Base-by-base conservation (phyloP, 495 filamentous ascomycete species). In the Xylaria castorea region DNA sequence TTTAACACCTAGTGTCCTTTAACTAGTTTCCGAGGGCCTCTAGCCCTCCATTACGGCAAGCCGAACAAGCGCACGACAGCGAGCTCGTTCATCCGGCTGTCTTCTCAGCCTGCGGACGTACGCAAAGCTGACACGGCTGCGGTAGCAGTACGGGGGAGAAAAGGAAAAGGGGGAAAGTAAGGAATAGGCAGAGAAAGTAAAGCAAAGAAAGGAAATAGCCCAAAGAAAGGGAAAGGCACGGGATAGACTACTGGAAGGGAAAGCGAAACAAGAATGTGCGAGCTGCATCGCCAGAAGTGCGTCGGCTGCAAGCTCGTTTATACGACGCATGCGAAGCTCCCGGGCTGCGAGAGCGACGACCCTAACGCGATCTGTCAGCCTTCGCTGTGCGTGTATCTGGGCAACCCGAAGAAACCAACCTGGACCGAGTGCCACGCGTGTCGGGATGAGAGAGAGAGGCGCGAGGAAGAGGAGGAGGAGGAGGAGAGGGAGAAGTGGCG, bases 221-320 rank as follows among this genome's bases (percentile, higher is more conserved):
- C 48, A 32, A 42, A 40, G 32, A 0, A 27, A 30, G 8, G 38
- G 11, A 6, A 27, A 61, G 9, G 12, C n/a, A 53, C 36, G 25
- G 5, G 34, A 65, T 16, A 46, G 4, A 12, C 46, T 36, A 46
- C 51, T 5, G 4, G 4, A 36, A 60, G 57, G 11, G 30, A 18
- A 60, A 36, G 30, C 32, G 55, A 16, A 36, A 60, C 22, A 25
- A 63, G 12, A 0, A 77, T 77, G 76, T 78, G 76, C 62, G 76
- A 80, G 38, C 58, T 78, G 30, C 73, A 80, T 30, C 48, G 61
- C 46, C 70, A 70, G 42, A 73, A 71, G 38, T 80, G 76, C 60
- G 22, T 61, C 32, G 55, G 40, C 44, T 76, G 75, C 74, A 77
- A 71, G 60, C 48, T 42, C 27, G 61, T 63, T 0, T 75, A 72